A percentile compares a stretch with the other conserved stretches of the same genome.
Evolutionary conservation across 306 rosid genomes (phyloP).

Genomic region (Lathyrus sativus): DNA sequence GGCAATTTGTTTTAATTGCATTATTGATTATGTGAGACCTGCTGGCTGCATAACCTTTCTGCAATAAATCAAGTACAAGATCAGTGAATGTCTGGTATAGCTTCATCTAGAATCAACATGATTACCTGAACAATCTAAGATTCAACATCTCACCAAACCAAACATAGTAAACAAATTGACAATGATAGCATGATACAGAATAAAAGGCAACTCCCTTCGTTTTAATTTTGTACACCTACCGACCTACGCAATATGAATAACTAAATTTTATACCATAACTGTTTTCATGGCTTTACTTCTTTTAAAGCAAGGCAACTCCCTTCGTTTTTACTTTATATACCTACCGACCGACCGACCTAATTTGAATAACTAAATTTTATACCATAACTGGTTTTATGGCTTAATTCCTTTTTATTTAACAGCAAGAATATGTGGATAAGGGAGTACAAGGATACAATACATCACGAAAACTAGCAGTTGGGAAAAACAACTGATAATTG

Average conservation of each 20-base stretch:
- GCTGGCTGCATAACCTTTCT: constrained; percentile 85
- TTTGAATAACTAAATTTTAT: background rate
- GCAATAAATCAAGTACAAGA: constrained; percentile 42
- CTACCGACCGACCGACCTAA: background rate
- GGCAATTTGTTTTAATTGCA: constrained; percentile 88
- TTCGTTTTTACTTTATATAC: background rate
- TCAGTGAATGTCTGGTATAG: constrained; percentile 21
- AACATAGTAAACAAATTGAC: constrained; percentile 1
- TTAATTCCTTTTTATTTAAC: background rate
- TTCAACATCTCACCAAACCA: constrained; percentile 21
- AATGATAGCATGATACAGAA: constrained; percentile 6
- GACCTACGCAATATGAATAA: background rate
- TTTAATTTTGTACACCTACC: background rate
- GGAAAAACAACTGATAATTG: background rate
- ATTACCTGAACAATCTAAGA: constrained; percentile 27
- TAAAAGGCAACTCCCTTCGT: background rate
- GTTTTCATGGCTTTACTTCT: constrained; percentile 12
- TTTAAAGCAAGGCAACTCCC: background rate
- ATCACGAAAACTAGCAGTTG: background rate
- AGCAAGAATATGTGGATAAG: background rate
- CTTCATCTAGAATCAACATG: constrained; percentile 25
- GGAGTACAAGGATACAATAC: background rate
- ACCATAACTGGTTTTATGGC: constrained; percentile 31
- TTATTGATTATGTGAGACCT: constrained; percentile 84
- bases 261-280: constrained; percentile 21